Conservation (phyloP, 805 yeast genomes). For the Saccharomycodes ludwigii region DNA sequence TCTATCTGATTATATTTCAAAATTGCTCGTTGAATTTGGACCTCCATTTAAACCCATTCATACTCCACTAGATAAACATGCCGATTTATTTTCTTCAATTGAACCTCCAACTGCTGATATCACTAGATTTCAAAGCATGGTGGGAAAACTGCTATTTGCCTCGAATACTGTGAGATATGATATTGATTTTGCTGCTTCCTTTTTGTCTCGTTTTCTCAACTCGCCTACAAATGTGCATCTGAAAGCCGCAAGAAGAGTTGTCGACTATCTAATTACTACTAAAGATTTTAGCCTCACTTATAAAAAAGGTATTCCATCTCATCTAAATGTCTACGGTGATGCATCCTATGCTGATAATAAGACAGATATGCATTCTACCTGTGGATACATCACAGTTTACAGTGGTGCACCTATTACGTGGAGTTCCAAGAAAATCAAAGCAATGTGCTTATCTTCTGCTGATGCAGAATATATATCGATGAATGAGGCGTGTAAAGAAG, state of each 20-base stretch:
- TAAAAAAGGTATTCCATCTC: neutral
- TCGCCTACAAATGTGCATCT: no score
- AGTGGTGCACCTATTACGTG: slow-evolving; percentile 8
- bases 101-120: neutral
- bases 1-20: slow-evolving; percentile 4
- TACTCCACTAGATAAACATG: neutral
- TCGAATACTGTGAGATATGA: no score
- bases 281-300: no score
- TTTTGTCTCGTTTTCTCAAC: no score
- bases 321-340: slow-evolving; percentile 3
- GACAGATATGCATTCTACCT: slow-evolving; percentile 8
- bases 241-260: no score
- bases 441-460: no score
- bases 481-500: no score
- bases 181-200: no score
- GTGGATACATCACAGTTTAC: slow-evolving; percentile 6
- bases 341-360: slow-evolving; percentile 6
- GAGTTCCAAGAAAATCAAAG: slow-evolving; percentile 9
- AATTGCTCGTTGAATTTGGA: neutral
- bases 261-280: no score
- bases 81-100: neutral
- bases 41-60: neutral
- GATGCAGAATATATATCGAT: no score
- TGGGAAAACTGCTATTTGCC: no score
- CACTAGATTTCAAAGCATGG: no score